Base-by-base conservation (phyloP, 352 stramenopile genomes). In the Saprolegnia diclina region DNA sequence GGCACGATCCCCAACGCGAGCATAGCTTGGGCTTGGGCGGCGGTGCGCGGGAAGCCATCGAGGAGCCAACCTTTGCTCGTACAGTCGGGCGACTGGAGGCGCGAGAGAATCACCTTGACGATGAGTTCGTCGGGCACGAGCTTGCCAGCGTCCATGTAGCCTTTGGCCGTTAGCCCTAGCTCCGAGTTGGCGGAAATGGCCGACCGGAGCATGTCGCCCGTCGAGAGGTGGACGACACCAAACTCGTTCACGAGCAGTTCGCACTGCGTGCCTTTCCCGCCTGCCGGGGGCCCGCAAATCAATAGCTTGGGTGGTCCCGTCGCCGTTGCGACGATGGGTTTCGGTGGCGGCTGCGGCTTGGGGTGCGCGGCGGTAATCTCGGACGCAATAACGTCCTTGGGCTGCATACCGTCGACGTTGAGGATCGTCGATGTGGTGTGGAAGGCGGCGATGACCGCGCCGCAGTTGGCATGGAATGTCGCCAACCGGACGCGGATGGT, bases 241-340 rank as follows among this genome's bases (percentile, higher is more conserved):
- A 96, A 97, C 64, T 91, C 80, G 22, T 89, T 73, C 4, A 84
- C 85, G 19, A 98, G 85, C 1, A 83, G 71, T 67, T 95, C 88
- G 71, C 95, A 98, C 71, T 99, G 96, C 1, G 94, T 99, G 35
- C 93, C 89, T 68, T 98, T 99, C n/a, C 96, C 95, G 14, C 82
- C 82, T 0, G 92, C 95, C 0, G 95, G 96, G 5, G 95, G 93
- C 5, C 96, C 96, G 10, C 89, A 83, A 6, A 98, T 79, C 18
- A 98, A 85, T 37, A 98, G 86, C 45, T 76, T 85, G 5, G 79
- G 80, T 1, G 83, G 80, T 61, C 59, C 67, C 16, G n/a, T 42
- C 5, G 45, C 38, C 0, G 21, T 40, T 13, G 52, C 52, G 37
- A 29, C 40, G 5, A 9, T 14, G 11, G 62, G 22, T 18, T 48